Conservation (phyloP, 2,329 filamentous ascomycete genomes). For the Elsinoe necatrix region DNA sequence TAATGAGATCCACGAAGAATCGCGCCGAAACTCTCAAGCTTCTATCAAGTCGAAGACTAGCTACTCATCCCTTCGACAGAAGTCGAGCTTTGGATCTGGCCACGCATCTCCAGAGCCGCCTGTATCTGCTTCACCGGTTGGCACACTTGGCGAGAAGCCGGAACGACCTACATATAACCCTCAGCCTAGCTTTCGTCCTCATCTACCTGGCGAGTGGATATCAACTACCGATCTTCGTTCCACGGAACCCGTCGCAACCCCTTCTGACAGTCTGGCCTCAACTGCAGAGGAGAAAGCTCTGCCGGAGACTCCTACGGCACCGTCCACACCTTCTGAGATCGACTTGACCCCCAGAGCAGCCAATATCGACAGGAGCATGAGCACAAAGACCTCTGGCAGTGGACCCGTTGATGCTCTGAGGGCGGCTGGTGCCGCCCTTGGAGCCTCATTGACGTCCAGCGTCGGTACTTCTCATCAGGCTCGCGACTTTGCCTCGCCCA, state of each 20-base stretch:
- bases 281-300: background rate
- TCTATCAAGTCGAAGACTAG: constrained; percentile 36
- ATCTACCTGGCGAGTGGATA: constrained; percentile 47
- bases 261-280: background rate
- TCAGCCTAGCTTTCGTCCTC: constrained; percentile 41
- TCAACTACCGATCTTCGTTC: constrained; percentile 26
- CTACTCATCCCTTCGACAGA: constrained; percentile 33
- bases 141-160: background rate
- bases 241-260: background rate
- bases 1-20: constrained; percentile 36
- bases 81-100: constrained; percentile 17
- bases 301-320: background rate
- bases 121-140: constrained; percentile 9
- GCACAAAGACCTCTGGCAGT: constrained; percentile 16
- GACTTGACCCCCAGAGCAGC: constrained; percentile 29
- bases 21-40: constrained; percentile 39
- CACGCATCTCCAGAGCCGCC: constrained; percentile 2
- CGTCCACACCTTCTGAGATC: constrained; percentile 19
- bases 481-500: constrained; percentile 27
- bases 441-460: constrained; percentile 36
- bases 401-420: constrained; percentile 38
- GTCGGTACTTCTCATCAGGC: constrained; percentile 30
- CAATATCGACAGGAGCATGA: constrained; percentile 22
- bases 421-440: constrained; percentile 41
- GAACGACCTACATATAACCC: constrained; percentile 19